phyloP scores from a whole-genome alignment of 345 rosid genomes.

The Nephelium lappaceum region DNA sequence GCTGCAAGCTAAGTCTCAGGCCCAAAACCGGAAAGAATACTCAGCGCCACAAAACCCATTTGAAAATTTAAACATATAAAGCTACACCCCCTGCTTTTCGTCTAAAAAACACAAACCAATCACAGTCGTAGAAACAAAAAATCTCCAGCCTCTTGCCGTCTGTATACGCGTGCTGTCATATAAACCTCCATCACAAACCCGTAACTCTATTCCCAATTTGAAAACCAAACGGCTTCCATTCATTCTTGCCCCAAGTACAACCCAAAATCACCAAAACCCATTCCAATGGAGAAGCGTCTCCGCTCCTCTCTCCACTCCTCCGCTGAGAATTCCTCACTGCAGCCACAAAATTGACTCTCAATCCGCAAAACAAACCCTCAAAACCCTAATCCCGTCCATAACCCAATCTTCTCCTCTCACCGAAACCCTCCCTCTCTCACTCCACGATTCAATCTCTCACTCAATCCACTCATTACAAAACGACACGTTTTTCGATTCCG shows the following conservation, averaged over 20 bases:
- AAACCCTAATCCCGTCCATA: constrained; percentile 56
- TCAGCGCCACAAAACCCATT: constrained; percentile 9
- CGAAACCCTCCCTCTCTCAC: constrained; percentile 58
- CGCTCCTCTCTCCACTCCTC: constrained; percentile 71
- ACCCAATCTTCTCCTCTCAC: constrained; percentile 54
- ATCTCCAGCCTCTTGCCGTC: background rate
- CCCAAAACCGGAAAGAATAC: background rate
- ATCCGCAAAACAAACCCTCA: constrained; percentile 67
- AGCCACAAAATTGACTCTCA: constrained; percentile 47
- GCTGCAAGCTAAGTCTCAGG: background rate
- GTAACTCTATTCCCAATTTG: background rate
- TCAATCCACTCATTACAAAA: constrained; percentile 45
- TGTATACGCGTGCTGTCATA: background rate
- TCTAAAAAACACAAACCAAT: background rate
- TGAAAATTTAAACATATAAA: background rate
- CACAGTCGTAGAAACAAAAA: background rate
- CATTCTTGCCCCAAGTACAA: background rate
- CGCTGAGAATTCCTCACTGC: constrained; percentile 66
- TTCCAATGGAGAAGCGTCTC: constrained; percentile 71
- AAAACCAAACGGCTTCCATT: background rate
- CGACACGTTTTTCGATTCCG: constrained; percentile 23
- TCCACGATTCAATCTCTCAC: constrained; percentile 44
- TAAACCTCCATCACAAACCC: background rate
- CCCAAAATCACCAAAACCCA: background rate
- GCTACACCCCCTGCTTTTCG: background rate